phyloP scores from a whole-genome alignment of 83 land plant genomes.

The Diphasiastrum complanatum region DNA sequence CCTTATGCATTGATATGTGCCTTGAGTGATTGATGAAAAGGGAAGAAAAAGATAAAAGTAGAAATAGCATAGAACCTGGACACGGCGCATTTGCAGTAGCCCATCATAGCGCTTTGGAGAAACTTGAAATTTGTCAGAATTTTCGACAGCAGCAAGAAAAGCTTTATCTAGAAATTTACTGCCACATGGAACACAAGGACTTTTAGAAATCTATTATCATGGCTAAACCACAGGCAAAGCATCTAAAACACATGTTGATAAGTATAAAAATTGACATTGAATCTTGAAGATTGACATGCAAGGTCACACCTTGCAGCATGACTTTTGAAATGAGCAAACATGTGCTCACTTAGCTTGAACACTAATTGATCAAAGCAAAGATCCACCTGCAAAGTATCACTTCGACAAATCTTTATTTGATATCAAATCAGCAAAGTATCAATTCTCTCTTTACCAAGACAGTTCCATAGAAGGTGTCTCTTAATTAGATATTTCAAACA shows the following conservation, averaged over 20 bases:
- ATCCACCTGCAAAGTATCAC: slow-evolving; percentile 72
- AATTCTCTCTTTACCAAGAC: neutral
- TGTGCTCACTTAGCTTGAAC: slow-evolving; percentile 72
- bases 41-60: neutral
- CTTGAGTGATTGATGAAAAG: neutral
- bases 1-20: neutral
- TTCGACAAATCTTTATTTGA: no score
- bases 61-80: slow-evolving; percentile 62
- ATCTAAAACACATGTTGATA: neutral
- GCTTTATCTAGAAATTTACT: slow-evolving; percentile 85
- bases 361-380: slow-evolving; percentile 94
- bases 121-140: slow-evolving; percentile 61
- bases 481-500: no score
- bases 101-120: slow-evolving; percentile 73
- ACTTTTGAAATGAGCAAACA: slow-evolving; percentile 86
- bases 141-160: slow-evolving; percentile 64
- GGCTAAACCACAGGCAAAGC: neutral
- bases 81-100: slow-evolving; percentile 72
- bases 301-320: slow-evolving; percentile 83
- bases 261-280: neutral
- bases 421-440: no score
- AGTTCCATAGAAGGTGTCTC: no score
- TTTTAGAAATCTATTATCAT: neutral
- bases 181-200: slow-evolving; percentile 1
- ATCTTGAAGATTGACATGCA: no score